Evolutionary conservation across 23 red algal genomes (phyloP).

Genomic region (Agarophyton chilense): DNA sequence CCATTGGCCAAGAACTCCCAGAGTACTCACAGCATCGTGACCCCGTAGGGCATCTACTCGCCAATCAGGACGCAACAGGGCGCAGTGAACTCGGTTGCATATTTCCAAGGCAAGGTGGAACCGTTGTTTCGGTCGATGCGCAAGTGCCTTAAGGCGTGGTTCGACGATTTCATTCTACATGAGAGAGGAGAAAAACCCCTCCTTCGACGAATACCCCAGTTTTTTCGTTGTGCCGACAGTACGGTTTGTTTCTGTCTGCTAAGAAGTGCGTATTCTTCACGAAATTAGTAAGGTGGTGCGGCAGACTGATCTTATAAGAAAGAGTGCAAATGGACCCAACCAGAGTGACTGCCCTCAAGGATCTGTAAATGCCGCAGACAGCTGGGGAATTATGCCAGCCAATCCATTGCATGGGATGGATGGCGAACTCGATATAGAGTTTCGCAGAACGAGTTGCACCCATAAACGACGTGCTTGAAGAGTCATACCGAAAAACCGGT

Average conservation of each 20-base stretch:
- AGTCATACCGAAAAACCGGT: not conserved
- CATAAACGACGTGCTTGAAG: conserved; percentile 3
- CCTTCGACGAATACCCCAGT: not conserved
- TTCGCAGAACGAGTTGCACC: not conserved
- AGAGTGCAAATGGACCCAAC: not conserved
- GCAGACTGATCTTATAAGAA: not conserved
- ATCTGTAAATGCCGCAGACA: not conserved
- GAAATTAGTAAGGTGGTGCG: conserved; percentile 21
- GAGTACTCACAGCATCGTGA: not conserved
- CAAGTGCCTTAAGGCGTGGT: not conserved
- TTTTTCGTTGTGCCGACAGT: not conserved
- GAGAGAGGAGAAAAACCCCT: not conserved
- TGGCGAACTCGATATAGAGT: not conserved
- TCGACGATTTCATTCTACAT: conserved; percentile 37
- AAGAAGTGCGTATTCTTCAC: conserved; percentile 15
- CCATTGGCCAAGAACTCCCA: not conserved
- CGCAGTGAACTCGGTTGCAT: not conserved
- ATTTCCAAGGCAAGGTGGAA: conserved; percentile 6
- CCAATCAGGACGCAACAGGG: no score
- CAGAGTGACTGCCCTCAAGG: not conserved
- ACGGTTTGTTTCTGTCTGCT: not conserved
- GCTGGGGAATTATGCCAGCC: conserved; percentile 22
- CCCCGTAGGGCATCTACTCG: not conserved
- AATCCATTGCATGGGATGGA: conserved; percentile 27
- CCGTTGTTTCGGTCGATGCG: not conserved